Base-by-base conservation (phyloP, 208 protist species). In the Trypanosoma avium region DNA sequence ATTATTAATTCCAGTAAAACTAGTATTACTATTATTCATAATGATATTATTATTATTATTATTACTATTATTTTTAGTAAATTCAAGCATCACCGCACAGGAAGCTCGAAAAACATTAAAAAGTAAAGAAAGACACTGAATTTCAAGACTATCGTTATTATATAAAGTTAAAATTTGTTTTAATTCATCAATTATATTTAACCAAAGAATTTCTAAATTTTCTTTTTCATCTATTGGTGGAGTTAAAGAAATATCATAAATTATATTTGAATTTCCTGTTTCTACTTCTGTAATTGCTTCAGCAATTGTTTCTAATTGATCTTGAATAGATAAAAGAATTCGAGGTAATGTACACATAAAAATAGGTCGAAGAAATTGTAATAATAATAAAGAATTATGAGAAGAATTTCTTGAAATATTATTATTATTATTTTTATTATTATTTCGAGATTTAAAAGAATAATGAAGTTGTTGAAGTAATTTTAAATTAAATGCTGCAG, bases 361-460 rank as follows among this genome's bases (percentile, higher is more conserved):
- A 36, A 73, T 43, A 30, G 67, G 60, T 15, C 59, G 49, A 42
- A 67, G 40, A 55, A 62, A 67, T 2, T 73, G 53, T 50, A 73
- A 29, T 33, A 73, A 35, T 12, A 73, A 27, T 19, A 27, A 43
- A n/a, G 36, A 35, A 13, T 32, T 42, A 32, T 35, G 30, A 36
- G 38, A n/a, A 32, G 33, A 30, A 30, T 13, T 30, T 13, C 30
- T 0, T 13, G 33, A 1, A 13, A 10, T 38, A 38, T 38, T 38
- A 38, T 38, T 38, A 38, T 38, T 38, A 38, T 38, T 38, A 38
- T 38, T 38, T n/a, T 13, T 42, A 42, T 13, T 27, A 24, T 46
- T 22, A 24, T 26, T 30, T n/a, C 30, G 13, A 10, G 17, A 24
- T 12, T 42, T 3, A 55, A 73, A 26, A 1, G 67, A n/a, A 17